A percentile compares a stretch with the other conserved stretches of the same genome.
phyloP scores from a whole-genome alignment of 75 land plant species.

The Azolla pinnata region DNA sequence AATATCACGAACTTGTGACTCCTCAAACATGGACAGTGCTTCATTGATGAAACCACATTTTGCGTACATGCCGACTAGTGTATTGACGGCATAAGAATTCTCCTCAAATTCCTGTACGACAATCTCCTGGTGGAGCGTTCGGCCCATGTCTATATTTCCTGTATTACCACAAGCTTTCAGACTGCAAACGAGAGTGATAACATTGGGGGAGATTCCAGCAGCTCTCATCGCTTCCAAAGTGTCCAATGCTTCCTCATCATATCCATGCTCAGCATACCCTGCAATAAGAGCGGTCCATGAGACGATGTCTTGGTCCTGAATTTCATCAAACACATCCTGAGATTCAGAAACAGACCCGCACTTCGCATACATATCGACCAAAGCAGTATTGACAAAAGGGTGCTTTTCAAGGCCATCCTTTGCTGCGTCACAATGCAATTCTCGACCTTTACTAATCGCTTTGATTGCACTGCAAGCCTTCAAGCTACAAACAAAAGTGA shows the following conservation, averaged over 20 bases:
- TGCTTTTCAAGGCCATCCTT: background rate
- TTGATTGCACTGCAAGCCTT: slow-evolving; percentile 37
- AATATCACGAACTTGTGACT: background rate
- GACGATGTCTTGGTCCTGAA: background rate
- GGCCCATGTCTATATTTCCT: slow-evolving; percentile 6
- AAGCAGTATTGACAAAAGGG: background rate
- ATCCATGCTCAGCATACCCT: slow-evolving; percentile 7
- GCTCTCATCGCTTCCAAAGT: slow-evolving; percentile 7
- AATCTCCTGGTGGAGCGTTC: slow-evolving; percentile 2
- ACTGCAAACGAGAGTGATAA: slow-evolving; percentile 27
- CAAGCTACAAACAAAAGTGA: slow-evolving; percentile 42
- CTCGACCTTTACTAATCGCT: slow-evolving; percentile 39
- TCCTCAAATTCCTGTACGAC: slow-evolving; percentile 3
- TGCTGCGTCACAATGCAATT: slow-evolving; percentile 44
- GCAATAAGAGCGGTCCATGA: slow-evolving; percentile 15
- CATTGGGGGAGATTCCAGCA: slow-evolving; percentile 24
- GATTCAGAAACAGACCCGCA: slow-evolving; percentile 7
- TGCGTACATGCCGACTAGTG: slow-evolving; percentile 5
- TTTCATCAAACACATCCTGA: slow-evolving; percentile 10
- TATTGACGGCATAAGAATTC: background rate
- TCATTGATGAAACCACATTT: slow-evolving; percentile 8
- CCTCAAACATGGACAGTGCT: slow-evolving; percentile 5
- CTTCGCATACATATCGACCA: slow-evolving; percentile 16
- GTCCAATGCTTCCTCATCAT: slow-evolving; percentile 4
- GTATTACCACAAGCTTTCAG: slow-evolving; percentile 18